These are phyloP conservation scores for Cryptococcus wingfieldii DNA, from an alignment of 1,284 basidiomycete genomes.

Conservation along the genomic window DNA sequence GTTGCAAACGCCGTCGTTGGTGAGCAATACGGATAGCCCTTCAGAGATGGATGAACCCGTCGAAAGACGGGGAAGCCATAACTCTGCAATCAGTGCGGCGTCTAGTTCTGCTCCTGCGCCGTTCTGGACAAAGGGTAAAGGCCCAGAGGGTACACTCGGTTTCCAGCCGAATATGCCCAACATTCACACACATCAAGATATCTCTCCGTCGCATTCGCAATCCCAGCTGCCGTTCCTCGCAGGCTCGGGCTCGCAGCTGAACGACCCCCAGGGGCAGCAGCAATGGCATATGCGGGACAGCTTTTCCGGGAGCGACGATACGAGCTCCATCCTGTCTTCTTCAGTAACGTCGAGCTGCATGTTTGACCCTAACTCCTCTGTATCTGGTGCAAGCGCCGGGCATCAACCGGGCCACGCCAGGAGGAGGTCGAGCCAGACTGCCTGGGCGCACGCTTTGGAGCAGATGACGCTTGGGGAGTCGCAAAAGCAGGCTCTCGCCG, in stretches of 20 bases:
- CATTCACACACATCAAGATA: too few relatives aligned
- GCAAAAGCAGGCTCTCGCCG: background rate
- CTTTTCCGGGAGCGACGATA: constrained; percentile 5
- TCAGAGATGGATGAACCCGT: constrained; percentile 27
- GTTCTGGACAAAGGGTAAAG: too few relatives aligned
- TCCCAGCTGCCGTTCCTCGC: too few relatives aligned
- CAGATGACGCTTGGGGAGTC: constrained; percentile 39
- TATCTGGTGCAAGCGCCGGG: too few relatives aligned
- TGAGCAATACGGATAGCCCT: constrained; percentile 32
- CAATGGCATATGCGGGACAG: constrained; percentile 4
- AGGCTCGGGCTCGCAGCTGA: background rate
- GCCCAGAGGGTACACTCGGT: too few relatives aligned
- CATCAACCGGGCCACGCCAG: constrained; percentile 5
- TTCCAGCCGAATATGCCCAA: too few relatives aligned
- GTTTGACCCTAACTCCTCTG: too few relatives aligned
- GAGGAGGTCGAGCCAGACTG: constrained; percentile 31
- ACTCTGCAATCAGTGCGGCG: too few relatives aligned
- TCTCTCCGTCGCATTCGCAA: too few relatives aligned
- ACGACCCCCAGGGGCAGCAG: background rate
- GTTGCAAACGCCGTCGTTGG: constrained; percentile 34
- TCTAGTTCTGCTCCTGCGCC: too few relatives aligned
- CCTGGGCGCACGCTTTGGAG: constrained; percentile 41
- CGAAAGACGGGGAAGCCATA: constrained; percentile 10
- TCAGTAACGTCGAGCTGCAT: constrained; percentile 16
- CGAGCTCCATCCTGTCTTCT: constrained; percentile 8